phyloP scores from a whole-genome alignment of 257 asterid genomes.

The Solanum paucissectum region DNA sequence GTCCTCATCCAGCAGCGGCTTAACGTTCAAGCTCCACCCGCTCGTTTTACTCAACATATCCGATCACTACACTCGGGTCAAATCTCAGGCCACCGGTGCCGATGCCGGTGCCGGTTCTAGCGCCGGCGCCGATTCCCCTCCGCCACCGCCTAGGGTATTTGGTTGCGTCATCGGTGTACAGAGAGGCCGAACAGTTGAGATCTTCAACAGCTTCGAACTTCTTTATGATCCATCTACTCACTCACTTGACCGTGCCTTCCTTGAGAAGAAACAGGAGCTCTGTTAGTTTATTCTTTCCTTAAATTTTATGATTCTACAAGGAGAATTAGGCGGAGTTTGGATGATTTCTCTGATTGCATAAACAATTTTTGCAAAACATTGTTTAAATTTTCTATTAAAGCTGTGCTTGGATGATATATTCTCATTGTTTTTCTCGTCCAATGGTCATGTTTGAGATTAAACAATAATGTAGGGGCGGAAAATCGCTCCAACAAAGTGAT shows the following conservation, averaged over 20 bases:
- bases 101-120: neutral
- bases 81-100: slow-evolving; percentile 44
- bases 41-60: slow-evolving; percentile 91
- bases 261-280: slow-evolving; percentile 94
- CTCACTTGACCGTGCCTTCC: slow-evolving; percentile 74
- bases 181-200: slow-evolving; percentile 94
- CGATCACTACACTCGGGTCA: slow-evolving; percentile 91
- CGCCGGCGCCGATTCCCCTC: slow-evolving; percentile 10
- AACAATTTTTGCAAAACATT: neutral
- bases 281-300: slow-evolving; percentile 28
- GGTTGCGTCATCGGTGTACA: slow-evolving; percentile 98
- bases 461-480: neutral
- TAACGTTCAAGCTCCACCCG: slow-evolving; percentile 96
- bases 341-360: neutral
- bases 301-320: neutral
- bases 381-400: neutral
- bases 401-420: neutral
- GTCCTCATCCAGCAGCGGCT: slow-evolving; percentile 88
- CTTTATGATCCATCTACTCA: slow-evolving; percentile 58
- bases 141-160: slow-evolving; percentile 47
- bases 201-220: slow-evolving; percentile 95
- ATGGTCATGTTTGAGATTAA: neutral
- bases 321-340: neutral
- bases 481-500: neutral
- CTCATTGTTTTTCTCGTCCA: neutral